These are phyloP conservation scores for Salix viminalis DNA, from an alignment of 345 rosid species.

Conservation along the genomic window DNA sequence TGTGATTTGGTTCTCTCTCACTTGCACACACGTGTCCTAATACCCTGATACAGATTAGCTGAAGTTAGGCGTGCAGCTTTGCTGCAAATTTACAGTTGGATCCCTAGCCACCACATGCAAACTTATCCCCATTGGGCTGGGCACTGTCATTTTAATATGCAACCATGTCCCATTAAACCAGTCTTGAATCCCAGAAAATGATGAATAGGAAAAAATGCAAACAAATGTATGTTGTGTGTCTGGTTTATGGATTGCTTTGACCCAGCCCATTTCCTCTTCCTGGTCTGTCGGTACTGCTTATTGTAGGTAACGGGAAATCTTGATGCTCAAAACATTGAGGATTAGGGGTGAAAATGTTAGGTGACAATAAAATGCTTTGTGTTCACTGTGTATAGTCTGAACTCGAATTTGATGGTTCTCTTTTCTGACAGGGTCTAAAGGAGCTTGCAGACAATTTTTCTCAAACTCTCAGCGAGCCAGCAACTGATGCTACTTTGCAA, in stretches of 20 bases:
- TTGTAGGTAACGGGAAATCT: neutral
- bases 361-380: neutral
- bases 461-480: slow-evolving; percentile 23
- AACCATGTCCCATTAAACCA: neutral
- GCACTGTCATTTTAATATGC: neutral
- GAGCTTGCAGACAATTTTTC: slow-evolving; percentile 30
- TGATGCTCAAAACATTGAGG: neutral
- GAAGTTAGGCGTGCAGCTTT: neutral
- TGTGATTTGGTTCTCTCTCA: neutral
- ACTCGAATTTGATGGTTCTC: slow-evolving; percentile 1
- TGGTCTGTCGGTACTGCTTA: neutral
- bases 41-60: neutral
- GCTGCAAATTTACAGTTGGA: neutral
- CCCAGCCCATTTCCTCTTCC: neutral
- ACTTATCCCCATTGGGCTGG: neutral
- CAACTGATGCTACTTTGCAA: slow-evolving; percentile 14
- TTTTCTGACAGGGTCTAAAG: slow-evolving; percentile 52
- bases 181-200: neutral
- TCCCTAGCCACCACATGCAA: neutral
- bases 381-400: neutral
- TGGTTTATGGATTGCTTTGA: neutral
- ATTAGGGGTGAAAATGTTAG: neutral
- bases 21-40: neutral
- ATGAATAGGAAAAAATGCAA: neutral
- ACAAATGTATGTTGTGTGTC: neutral